phyloP scores from a whole-genome alignment of 768 basidiomycete species.

The Mrakia gelida region DNA sequence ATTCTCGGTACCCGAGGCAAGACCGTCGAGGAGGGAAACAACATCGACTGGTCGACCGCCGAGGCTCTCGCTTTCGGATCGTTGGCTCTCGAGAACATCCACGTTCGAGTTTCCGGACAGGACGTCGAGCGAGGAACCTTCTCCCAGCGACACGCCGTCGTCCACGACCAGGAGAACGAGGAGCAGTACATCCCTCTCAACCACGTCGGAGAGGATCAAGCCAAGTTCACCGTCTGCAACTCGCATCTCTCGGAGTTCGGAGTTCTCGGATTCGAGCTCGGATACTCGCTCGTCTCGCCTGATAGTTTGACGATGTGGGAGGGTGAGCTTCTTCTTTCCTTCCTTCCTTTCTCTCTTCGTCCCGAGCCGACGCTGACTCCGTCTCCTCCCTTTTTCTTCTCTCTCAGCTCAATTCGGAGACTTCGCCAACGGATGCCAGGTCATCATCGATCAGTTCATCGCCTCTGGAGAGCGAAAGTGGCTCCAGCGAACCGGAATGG shows the following conservation, averaged over 20 bases:
- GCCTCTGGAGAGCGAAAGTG: slow-evolving; percentile 96
- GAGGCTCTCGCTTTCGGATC: slow-evolving; percentile 95
- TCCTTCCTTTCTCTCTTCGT: neutral
- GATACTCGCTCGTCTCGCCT: slow-evolving; percentile 96
- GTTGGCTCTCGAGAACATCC: slow-evolving; percentile 84
- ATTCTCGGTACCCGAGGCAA: slow-evolving; percentile 84
- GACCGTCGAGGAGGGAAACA: slow-evolving; percentile 79
- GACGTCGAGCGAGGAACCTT: slow-evolving; percentile 99
- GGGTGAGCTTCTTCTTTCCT: slow-evolving; percentile 43
- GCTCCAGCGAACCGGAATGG: slow-evolving; percentile 43
- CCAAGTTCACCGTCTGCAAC: slow-evolving; percentile 92
- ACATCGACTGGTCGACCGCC: slow-evolving; percentile 98
- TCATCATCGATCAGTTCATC: slow-evolving; percentile 98
- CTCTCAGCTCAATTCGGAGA: slow-evolving; percentile 60
- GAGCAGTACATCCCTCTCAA: slow-evolving; percentile 84
- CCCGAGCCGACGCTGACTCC: neutral
- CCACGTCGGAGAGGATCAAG: slow-evolving; percentile 79
- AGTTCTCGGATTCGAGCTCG: slow-evolving; percentile 91
- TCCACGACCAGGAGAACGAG: slow-evolving; percentile 93
- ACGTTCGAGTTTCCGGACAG: slow-evolving; percentile 93
- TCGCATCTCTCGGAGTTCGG: slow-evolving; percentile 95
- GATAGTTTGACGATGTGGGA: slow-evolving; percentile 93
- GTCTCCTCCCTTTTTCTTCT: too few relatives aligned
- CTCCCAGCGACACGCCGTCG: slow-evolving; percentile 93
- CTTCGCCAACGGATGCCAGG: slow-evolving; percentile 86